Percentiles rank a stretch among this genome's conserved stretches.
Conservation (phyloP, 2,329 filamentous ascomycete species). For the Pseudodiploospora longispora region DNA sequence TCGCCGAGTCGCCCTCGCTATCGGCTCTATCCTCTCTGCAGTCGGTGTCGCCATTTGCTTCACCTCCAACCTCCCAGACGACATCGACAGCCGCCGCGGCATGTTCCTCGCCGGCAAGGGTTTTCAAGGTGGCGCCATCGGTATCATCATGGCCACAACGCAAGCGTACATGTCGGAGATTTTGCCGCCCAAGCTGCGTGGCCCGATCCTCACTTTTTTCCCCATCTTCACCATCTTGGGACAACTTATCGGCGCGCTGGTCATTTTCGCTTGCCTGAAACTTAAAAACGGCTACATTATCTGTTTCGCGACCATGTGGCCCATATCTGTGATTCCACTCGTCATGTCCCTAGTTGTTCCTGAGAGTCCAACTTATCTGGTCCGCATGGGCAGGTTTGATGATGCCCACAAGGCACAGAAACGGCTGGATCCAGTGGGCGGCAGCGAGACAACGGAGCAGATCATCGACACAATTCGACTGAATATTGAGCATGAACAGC, state of each 20-base stretch:
- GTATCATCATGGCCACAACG: conserved; percentile 33
- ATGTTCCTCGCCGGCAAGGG: conserved; percentile 37
- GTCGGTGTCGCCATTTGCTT: conserved; percentile 25
- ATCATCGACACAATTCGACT: conserved; percentile 36
- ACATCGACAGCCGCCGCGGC: conserved; percentile 21
- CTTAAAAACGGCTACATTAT: conserved; percentile 28
- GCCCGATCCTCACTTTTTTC: conserved; percentile 39
- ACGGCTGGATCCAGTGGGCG: conserved; percentile 36
- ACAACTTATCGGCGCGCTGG: conserved; percentile 36
- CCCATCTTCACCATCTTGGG: conserved; percentile 41
- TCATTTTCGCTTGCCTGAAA: conserved; percentile 27
- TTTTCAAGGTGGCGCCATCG: conserved; percentile 37
- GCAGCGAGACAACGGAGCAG: conserved; percentile 25
- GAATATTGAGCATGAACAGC: conserved; percentile 36
- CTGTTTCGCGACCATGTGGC: conserved; percentile 37
- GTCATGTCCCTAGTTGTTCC: conserved; percentile 36
- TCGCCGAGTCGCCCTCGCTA: conserved; percentile 25
- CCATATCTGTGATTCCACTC: conserved; percentile 33
- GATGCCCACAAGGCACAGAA: conserved; percentile 37
- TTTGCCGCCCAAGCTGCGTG: conserved; percentile 36
- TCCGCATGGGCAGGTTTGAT: conserved; percentile 31
- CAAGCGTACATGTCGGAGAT: conserved; percentile 44
- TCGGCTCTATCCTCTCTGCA: conserved; percentile 29
- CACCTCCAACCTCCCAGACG: conserved; percentile 12
- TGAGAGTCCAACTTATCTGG: conserved; percentile 41